These are phyloP conservation scores for Cenococcum geophilum DNA, from an alignment of 495 filamentous ascomycete genomes.

Conservation along the genomic window DNA sequence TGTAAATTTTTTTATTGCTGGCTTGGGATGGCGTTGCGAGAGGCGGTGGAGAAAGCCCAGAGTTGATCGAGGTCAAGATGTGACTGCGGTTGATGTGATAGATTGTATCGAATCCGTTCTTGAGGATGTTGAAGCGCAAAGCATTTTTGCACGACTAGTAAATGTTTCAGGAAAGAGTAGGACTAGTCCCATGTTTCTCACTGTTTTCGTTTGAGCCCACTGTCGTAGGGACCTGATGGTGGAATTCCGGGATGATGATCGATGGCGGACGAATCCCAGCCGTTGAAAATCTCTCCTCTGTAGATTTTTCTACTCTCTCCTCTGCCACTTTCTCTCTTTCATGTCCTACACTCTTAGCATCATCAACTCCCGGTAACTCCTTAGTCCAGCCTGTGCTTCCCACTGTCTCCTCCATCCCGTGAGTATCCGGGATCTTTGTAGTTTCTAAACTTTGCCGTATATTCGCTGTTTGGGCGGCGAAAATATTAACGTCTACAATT, in stretches of 20 bases:
- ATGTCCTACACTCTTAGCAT: slow-evolving; percentile 6
- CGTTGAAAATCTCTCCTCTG: slow-evolving; percentile 18
- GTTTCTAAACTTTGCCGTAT: slow-evolving; percentile 23
- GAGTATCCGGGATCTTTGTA: neutral
- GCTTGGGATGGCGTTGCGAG: too few species aligned
- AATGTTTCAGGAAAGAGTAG: too few species aligned
- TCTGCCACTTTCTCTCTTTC: slow-evolving; percentile 9
- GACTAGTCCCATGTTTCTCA: too few species aligned
- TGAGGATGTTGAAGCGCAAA: too few species aligned
- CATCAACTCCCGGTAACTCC: slow-evolving; percentile 6
- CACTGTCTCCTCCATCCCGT: slow-evolving; percentile 4
- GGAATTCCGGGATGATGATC: slow-evolving; percentile 26
- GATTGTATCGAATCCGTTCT: too few species aligned
- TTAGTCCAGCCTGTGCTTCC: slow-evolving; percentile 19
- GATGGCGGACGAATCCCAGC: slow-evolving; percentile 17
- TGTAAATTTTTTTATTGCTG: too few species aligned
- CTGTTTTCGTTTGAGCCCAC: neutral
- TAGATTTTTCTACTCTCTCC: slow-evolving; percentile 7
- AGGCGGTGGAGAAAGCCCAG: too few species aligned
- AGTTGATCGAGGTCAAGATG: too few species aligned
- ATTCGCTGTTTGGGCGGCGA: slow-evolving; percentile 15
- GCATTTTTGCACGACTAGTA: too few species aligned
- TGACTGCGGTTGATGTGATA: too few species aligned
- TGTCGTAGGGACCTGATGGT: slow-evolving; percentile 8
- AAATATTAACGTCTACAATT: neutral